phyloP scores from a whole-genome alignment of 148 eudicot genomes.

The Rhododendron griersonianum region DNA sequence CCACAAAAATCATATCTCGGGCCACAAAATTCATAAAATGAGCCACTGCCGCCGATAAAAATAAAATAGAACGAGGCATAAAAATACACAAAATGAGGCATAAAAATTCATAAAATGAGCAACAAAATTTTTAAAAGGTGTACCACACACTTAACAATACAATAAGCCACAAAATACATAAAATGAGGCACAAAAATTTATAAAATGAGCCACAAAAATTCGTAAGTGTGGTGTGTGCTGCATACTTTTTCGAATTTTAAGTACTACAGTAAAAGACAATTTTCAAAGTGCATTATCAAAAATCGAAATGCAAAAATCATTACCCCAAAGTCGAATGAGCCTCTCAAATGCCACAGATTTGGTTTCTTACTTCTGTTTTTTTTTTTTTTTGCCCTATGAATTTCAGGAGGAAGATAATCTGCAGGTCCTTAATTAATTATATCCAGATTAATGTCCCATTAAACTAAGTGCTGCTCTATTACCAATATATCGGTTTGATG shows the following conservation, averaged over 20 bases:
- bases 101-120: too few relatives aligned
- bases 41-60: too few relatives aligned
- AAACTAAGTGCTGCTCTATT: background rate
- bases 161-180: background rate
- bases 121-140: background rate
- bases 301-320: background rate
- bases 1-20: background rate
- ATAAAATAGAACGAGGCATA: too few relatives aligned
- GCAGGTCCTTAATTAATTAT: background rate
- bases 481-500: conserved; percentile 4
- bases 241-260: too few relatives aligned
- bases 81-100: too few relatives aligned
- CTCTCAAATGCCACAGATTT: background rate
- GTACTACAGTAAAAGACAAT: background rate
- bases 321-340: background rate
- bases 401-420: background rate
- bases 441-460: background rate
- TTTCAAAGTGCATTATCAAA: too few relatives aligned
- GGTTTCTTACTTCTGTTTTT: background rate
- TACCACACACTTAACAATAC: background rate
- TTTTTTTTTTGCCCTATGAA: background rate
- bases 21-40: too few relatives aligned
- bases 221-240: background rate
- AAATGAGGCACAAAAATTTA: background rate
- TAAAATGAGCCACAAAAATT: background rate